A percentile compares a stretch with the other conserved stretches of the same genome.
These are phyloP conservation scores for Elongisporangium anandrum DNA, from an alignment of 352 stramenopile species.

Conservation along the genomic window DNA sequence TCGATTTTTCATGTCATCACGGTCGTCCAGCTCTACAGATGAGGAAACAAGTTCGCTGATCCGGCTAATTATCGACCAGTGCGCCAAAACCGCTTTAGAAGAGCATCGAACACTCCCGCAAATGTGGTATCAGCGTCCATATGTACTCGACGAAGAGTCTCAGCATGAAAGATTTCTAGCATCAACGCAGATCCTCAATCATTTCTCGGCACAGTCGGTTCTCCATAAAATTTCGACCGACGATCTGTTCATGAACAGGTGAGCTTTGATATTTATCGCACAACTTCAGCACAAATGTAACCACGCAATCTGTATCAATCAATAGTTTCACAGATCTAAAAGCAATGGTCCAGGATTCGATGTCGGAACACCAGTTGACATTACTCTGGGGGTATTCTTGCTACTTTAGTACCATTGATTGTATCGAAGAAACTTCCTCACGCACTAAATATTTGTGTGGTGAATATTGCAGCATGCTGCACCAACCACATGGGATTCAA, in stretches of 20 bases:
- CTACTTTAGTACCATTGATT: neutral
- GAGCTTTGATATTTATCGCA: neutral
- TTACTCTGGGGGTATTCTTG: constrained; percentile 34
- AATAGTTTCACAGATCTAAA: constrained; percentile 33
- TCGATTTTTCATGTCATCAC: too few relatives aligned
- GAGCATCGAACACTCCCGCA: constrained; percentile 40
- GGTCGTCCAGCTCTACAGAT: constrained; percentile 20
- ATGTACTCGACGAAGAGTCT: constrained; percentile 71
- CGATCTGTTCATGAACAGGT: constrained; percentile 50
- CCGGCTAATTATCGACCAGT: constrained; percentile 46
- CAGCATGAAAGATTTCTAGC: constrained; percentile 71
- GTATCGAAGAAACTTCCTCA: too few relatives aligned
- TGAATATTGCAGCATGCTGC: neutral
- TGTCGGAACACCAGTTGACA: constrained; percentile 36
- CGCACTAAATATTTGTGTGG: too few relatives aligned
- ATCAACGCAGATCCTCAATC: constrained; percentile 57
- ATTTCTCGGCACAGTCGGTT: constrained; percentile 62
- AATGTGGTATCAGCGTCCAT: constrained; percentile 73
- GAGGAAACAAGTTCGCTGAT: constrained; percentile 36
- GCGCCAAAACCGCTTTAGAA: constrained; percentile 40
- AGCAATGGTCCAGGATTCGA: constrained; percentile 23
- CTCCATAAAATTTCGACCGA: constrained; percentile 60
- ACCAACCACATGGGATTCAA: neutral
- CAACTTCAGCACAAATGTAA: neutral
- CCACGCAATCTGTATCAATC: neutral